phyloP scores from a whole-genome alignment of 805 yeast genomes.

The Saccharomyces cerevisiae region DNA sequence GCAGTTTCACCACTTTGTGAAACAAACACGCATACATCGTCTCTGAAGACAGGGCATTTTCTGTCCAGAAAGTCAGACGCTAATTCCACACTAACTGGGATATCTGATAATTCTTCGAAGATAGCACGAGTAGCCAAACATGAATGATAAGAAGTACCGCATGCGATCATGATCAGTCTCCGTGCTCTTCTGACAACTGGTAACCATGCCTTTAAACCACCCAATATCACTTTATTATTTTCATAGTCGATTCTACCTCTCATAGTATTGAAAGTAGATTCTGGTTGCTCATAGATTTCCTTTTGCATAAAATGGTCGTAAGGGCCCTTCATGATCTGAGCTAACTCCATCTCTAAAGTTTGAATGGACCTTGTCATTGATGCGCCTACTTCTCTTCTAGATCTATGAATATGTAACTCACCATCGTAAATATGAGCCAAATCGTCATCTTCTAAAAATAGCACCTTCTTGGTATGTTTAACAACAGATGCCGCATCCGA shows the following conservation, averaged over 20 bases:
- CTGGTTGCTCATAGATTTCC: constrained; percentile 98
- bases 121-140: constrained; percentile 95
- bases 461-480: constrained; percentile 93
- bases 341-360: constrained; percentile 92
- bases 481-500: constrained; percentile 96
- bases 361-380: constrained; percentile 94
- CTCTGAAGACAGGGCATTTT: constrained; percentile 94
- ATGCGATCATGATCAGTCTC: constrained; percentile 95
- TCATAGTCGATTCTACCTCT: constrained; percentile 97
- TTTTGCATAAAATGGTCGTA: constrained; percentile 96
- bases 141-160: constrained; percentile 98
- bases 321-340: constrained; percentile 96
- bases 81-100: constrained; percentile 85
- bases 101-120: constrained; percentile 92
- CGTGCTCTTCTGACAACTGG: constrained; percentile 89
- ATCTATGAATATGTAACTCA: constrained; percentile 96
- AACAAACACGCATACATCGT: constrained; percentile 93
- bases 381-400: constrained; percentile 76
- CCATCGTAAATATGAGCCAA: constrained; percentile 98
- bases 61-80: constrained; percentile 95
- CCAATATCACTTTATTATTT: constrained; percentile 65
- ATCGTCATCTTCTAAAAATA: constrained; percentile 95
- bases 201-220: constrained; percentile 80
- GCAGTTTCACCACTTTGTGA: constrained; percentile 99
- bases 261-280: constrained; percentile 96